Base-by-base conservation (phyloP, 169 alveolate genomes). In the Cystoisospora suis region DNA sequence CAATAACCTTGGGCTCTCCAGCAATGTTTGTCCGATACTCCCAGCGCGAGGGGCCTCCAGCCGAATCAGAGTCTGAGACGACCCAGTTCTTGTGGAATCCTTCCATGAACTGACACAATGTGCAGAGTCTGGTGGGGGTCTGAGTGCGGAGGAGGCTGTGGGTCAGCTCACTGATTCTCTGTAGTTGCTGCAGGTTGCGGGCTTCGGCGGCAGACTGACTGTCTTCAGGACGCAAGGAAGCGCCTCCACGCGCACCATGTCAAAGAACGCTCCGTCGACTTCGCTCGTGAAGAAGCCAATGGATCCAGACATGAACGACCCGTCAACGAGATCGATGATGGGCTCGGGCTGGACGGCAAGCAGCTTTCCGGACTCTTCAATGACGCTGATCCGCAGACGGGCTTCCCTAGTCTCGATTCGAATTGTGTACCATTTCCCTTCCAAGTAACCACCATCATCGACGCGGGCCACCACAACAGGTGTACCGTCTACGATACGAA, bases 381-480 rank as follows among this genome's bases (percentile, higher is more conserved):
- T 23, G 42, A 89, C 77, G 3, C 59, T 23, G 42, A 72, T 47
- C 27, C 49, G 86, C 49, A 56, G 42, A 23, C 46, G 80, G 15
- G 75, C 75, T 38, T 46, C 46, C 36, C 75, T 23, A 47, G 49
- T 38, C 40, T 77, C 61, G 38, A 92, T 94, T 77, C 97, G 90
- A 45, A 95, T 94, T 42, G 93, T 95, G 87, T 95, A 95, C 98
- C 97, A 95, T 47, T 90, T 94, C 53, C 90, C 93, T n/a, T 94
- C 91, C 32, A 89, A 87, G 77, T 92, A 93, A 2, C 96, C 96
- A 36, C 94, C 91, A 61, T 93, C 96, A 27, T 92, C 94, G 45
- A 96, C 93, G 27, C 96, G 94, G 27, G 98, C 97, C 59, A 96
- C 88, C 90, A 96, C 97, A 36, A 94, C 93, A 38, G 97, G 96